phyloP scores from a whole-genome alignment of 1,284 basidiomycete genomes.

The Ceratobasidium sp. region DNA sequence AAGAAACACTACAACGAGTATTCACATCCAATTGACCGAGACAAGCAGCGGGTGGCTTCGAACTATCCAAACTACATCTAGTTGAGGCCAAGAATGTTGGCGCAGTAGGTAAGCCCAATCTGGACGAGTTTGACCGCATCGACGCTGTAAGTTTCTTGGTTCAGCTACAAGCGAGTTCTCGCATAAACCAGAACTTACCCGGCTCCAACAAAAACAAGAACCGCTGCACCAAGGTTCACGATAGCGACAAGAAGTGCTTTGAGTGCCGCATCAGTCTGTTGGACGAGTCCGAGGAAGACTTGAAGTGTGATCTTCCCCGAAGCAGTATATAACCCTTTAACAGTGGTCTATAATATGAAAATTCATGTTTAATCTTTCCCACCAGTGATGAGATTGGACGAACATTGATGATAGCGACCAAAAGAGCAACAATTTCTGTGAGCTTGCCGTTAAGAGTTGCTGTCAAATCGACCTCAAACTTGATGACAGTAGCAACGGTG shows the following conservation, averaged over 20 bases:
- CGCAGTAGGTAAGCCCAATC: neutral
- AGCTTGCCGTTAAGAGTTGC: slow-evolving; percentile 5
- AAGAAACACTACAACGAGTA: slow-evolving; percentile 8
- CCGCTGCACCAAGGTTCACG: neutral
- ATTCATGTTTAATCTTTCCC: neutral
- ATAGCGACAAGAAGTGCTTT: neutral
- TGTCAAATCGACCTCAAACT: slow-evolving; percentile 7
- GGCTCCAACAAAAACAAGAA: neutral
- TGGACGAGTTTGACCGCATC: slow-evolving; percentile 8
- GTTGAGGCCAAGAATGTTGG: slow-evolving; percentile 11
- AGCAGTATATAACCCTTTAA: neutral
- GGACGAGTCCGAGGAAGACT: neutral
- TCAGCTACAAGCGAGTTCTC: neutral
- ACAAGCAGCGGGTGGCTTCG: neutral
- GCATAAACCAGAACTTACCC: neutral
- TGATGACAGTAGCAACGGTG: neutral
- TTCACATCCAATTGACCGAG: neutral
- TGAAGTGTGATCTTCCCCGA: slow-evolving; percentile 12
- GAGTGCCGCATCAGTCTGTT: neutral
- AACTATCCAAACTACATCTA: neutral
- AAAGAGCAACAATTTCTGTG: slow-evolving; percentile 11
- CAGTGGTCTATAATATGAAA: neutral
- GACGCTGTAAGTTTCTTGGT: neutral
- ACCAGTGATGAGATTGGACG: neutral
- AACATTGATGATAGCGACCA: neutral